Base-by-base conservation (phyloP, 2,329 filamentous ascomycete species). In the Sporothrix schenckii region DNA sequence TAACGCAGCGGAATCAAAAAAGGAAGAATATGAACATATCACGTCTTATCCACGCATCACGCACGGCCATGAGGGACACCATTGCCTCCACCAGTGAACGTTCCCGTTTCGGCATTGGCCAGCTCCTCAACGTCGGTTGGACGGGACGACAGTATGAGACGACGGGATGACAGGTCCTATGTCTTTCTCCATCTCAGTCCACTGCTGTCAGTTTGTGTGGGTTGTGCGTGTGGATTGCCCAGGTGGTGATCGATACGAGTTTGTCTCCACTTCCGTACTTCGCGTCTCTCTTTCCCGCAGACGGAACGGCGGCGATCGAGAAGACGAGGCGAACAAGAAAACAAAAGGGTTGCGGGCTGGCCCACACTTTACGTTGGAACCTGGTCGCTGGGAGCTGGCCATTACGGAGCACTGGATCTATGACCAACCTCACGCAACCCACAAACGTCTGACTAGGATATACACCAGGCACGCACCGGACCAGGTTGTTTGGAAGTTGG, bases 201-300 rank as follows among this genome's bases (percentile, higher is more conserved):
- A 34, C 14, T 50, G 44, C 7, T 47, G 16, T 50, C 44, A 13
- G 24, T 61, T 10, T n/a, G 3, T 49, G 41, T 47, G 13, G 21
- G 30, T 47, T 16, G 14, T 21, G 24, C 6, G 5, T 7, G 24
- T 30, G 24, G 44, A 19, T 6, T 30, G n/a, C 34, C 34, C 34
- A 9, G 34, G 34, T 6, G 7, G 34, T 34, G 34, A 61, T 66
- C 50, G 61, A 66, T 66, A 66, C 61, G 61, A 66, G 61, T 16
- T 66, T 66, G 21, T 21, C 16, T 50, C 61, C 61, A 66, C 61
- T 39, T 13, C 10, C 21, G 21, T 19, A 1, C n/a, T 19, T 30
- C 24, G 13, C 13, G 14, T 27, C 19, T 63, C 7, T 49, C 6
- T 30, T 30, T 30, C 39, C 27, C n/a, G 47, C 58, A 30, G 39